Evolutionary conservation across 2,329 filamentous ascomycete genomes (phyloP), one percentile per base, ranked within the genome.

Genomic region (Davidsoniella virescens): DNA sequence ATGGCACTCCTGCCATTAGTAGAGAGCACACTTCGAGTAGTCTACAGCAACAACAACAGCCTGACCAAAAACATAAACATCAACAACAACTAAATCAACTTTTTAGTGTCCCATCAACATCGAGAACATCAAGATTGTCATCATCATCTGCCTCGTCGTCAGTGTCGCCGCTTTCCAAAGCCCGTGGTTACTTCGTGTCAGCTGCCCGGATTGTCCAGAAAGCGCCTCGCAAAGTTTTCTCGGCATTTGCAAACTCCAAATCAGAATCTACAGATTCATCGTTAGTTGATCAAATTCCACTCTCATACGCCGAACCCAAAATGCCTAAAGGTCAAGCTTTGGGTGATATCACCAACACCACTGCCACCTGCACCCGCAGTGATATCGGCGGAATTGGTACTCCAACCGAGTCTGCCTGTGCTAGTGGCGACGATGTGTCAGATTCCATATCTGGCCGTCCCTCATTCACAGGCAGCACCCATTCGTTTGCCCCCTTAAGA

Each of bases 401-500:
- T 18, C 43, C 9, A 16, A 33, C 37, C 16, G 38, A n/a, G 14
- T 50, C 47, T 16, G 44, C 38, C 17, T 17, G 12, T 23, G 26
- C 18, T 23, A 43, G 46, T 36, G 7, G 40, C 10, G 47, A 52
- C 33, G 51, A 50, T 16, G 23, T 25, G 4, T 26, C 36, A 17
- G 50, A 52, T 36, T 38, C 17, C 1, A 43, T 47, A 38, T 53
- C 51, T 23, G 38, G 20, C 8, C 44, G 51, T 18, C 38, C 50
- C 20, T 53, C 51, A 26, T 50, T 53, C 39, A 38, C 47, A n/a
- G 47, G 51, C 50, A 50, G 51, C 44, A 33, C 47, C 39, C 47
- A 53, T 44, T 53, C 51, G 23, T 50, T 53, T 47, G 47, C 49
- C 36, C 52, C 52, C 6, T 44, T 53, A 25, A 44, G 52, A 16